phyloP scores from a whole-genome alignment of 805 yeast species.

The Candida oleophila region DNA sequence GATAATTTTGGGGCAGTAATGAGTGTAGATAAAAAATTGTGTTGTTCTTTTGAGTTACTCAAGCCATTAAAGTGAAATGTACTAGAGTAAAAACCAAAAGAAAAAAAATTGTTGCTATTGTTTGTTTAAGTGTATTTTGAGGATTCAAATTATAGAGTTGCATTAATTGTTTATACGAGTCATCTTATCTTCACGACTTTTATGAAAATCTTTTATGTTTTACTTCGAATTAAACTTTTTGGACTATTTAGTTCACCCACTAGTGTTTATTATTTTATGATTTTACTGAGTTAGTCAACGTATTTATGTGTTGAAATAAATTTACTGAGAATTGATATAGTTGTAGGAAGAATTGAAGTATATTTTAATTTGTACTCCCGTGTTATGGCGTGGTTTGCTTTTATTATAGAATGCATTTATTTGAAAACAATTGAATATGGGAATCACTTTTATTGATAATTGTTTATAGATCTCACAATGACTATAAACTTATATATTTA shows the following conservation, averaged over 20 bases:
- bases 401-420: too few relatives aligned
- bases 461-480: too few relatives aligned
- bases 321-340: too few relatives aligned
- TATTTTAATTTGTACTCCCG: too few relatives aligned
- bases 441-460: too few relatives aligned
- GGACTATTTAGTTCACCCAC: neutral
- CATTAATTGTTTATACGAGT: neutral
- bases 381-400: too few relatives aligned
- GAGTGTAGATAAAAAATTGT: conserved; percentile 65
- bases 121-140: neutral
- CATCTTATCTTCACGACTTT: neutral
- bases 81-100: neutral
- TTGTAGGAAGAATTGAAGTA: too few relatives aligned
- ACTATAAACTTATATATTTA: too few relatives aligned
- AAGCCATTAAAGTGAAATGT: conserved; percentile 41
- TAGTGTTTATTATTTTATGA: neutral
- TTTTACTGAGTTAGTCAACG: neutral
- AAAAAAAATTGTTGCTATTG: neutral
- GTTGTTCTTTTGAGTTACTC: conserved; percentile 69
- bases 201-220: neutral
- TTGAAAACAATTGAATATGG: too few relatives aligned
- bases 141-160: neutral
- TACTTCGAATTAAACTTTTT: conserved; percentile 1
- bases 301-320: neutral
- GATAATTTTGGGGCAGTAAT: conserved; percentile 79